phyloP scores from a whole-genome alignment of 169 alveolate genomes.

The Babesia divergens region DNA sequence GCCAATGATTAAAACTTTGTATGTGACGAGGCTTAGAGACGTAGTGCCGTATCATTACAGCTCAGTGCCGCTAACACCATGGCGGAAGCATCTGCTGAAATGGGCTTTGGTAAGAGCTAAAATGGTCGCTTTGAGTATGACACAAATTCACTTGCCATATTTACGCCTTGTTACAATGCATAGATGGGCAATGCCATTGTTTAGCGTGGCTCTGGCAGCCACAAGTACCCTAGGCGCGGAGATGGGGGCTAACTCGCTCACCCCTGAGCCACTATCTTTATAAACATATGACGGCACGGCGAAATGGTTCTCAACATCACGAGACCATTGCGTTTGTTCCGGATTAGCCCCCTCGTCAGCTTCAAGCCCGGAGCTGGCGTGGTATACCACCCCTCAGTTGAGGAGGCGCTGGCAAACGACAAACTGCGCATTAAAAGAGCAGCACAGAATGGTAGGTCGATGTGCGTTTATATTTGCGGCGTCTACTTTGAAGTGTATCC shows the following conservation, averaged over 20 bases:
- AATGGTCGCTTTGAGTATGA: too few species aligned
- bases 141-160: too few species aligned
- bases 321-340: conserved; percentile 59
- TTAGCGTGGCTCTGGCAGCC: too few species aligned
- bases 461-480: neutral
- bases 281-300: neutral
- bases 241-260: neutral
- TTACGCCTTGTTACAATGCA: too few species aligned
- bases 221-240: too few species aligned
- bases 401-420: conserved; percentile 58
- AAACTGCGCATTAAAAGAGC: conserved; percentile 41
- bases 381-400: conserved; percentile 67
- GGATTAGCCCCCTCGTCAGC: conserved; percentile 73
- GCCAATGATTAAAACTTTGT: too few species aligned
- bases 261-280: neutral
- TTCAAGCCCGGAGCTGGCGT: conserved; percentile 78
- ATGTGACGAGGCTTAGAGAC: too few species aligned
- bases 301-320: conserved; percentile 65
- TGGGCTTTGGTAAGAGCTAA: too few species aligned
- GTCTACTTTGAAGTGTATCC: neutral
- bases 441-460: conserved; percentile 25
- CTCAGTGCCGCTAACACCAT: too few species aligned
- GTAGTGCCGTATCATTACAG: too few species aligned
- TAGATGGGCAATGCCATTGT: too few species aligned
- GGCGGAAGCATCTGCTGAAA: too few species aligned